Conservation (phyloP, 1,139 yeast species). For the Groenewaldozyma auringiensis region DNA sequence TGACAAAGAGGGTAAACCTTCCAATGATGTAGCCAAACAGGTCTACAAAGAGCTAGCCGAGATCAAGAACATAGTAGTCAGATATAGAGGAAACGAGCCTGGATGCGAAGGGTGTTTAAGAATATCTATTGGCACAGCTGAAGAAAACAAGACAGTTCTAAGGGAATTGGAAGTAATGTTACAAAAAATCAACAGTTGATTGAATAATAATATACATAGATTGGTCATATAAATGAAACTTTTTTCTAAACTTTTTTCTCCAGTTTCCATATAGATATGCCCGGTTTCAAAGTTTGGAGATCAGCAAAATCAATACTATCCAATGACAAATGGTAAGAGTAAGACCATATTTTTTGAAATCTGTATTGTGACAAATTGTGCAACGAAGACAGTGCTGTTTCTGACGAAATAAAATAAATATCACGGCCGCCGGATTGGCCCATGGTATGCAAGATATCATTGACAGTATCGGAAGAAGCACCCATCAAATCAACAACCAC, state of each 20-base stretch:
- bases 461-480: slow-evolving; percentile 30
- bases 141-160: slow-evolving; percentile 58
- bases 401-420: slow-evolving; percentile 15
- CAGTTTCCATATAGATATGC: slow-evolving; percentile 11
- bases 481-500: slow-evolving; percentile 55
- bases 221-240: slow-evolving; percentile 54
- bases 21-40: slow-evolving; percentile 57
- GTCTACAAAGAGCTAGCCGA: slow-evolving; percentile 67
- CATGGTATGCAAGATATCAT: slow-evolving; percentile 11
- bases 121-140: slow-evolving; percentile 75
- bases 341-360: slow-evolving; percentile 20
- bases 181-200: slow-evolving; percentile 20
- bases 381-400: slow-evolving; percentile 15
- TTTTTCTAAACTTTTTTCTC: slow-evolving; percentile 8
- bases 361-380: slow-evolving; percentile 5
- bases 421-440: slow-evolving; percentile 12
- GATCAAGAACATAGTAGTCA: slow-evolving; percentile 67
- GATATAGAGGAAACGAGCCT: slow-evolving; percentile 83
- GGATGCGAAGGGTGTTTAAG: slow-evolving; percentile 86
- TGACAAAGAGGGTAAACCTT: slow-evolving; percentile 51
- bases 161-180: slow-evolving; percentile 41
- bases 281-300: slow-evolving; percentile 7
- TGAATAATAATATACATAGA: slow-evolving; percentile 47
- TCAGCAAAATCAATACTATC: slow-evolving; percentile 38
- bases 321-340: slow-evolving; percentile 20